Conservation (phyloP, 108 stramenopile species). For the Skeletonema marinoi region DNA sequence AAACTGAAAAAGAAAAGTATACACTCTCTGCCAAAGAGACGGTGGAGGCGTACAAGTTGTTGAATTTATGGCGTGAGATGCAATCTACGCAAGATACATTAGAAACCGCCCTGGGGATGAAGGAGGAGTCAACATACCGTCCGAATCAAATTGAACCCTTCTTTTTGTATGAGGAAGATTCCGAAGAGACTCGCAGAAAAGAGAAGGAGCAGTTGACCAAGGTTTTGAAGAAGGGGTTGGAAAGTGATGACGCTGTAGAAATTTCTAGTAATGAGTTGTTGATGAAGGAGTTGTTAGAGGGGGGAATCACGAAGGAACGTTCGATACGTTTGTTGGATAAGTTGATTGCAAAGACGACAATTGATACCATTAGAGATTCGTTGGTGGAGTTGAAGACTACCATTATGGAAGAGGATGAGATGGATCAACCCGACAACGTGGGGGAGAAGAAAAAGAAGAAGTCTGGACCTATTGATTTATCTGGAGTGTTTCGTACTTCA, state of each 20-base stretch:
- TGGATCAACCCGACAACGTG: background rate
- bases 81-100: conserved; percentile 7
- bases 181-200: conserved; percentile 16
- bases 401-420: conserved; percentile 20
- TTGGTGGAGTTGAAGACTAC: conserved; percentile 29
- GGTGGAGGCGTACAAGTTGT: conserved; percentile 28
- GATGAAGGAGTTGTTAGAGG: conserved; percentile 44
- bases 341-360: conserved; percentile 20
- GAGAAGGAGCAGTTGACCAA: conserved; percentile 20
- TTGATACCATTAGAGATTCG: conserved; percentile 17
- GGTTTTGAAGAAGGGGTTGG: conserved; percentile 18
- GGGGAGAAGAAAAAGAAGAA: conserved; percentile 5
- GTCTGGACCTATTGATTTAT: conserved; percentile 25
- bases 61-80: conserved; percentile 41
- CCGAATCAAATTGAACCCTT: conserved; percentile 33
- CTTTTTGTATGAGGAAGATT: conserved; percentile 34
- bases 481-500: conserved; percentile 19
- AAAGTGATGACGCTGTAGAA: conserved; percentile 34
- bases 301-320: conserved; percentile 37
- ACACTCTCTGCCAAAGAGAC: conserved; percentile 30
- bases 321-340: conserved; percentile 34
- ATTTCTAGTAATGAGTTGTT: conserved; percentile 39
- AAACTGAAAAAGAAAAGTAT: conserved; percentile 21
- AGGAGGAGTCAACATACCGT: conserved; percentile 6
- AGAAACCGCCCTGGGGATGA: conserved; percentile 14